Evolutionary conservation across 306 rosid species (phyloP).

Genomic region (Corylus heterophylla): DNA sequence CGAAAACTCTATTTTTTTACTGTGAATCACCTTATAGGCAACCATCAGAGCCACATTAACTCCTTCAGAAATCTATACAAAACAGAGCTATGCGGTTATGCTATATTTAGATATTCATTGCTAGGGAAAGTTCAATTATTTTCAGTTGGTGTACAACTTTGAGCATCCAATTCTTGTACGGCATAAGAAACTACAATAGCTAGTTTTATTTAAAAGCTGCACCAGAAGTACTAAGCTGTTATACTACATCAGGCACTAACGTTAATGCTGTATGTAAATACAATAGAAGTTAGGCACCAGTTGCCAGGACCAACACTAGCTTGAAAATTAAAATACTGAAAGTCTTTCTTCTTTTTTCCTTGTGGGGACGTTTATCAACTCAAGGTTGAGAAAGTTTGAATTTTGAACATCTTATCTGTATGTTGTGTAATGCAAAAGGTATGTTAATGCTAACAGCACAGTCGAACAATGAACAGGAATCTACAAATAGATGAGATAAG

Average conservation of each 20-base stretch:
- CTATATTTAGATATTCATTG: background rate
- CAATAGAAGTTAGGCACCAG: background rate
- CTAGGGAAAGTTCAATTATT: background rate
- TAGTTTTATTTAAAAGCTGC: background rate
- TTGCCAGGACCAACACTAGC: background rate
- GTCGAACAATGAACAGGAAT: background rate
- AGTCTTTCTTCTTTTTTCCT: background rate
- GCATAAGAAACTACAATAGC: background rate
- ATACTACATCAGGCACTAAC: background rate
- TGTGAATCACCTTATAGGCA: background rate
- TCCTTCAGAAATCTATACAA: background rate
- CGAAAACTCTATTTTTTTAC: background rate
- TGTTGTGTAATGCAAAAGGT: background rate
- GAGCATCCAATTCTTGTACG: background rate
- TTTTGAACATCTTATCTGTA: background rate
- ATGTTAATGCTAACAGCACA: background rate
- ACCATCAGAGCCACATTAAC: background rate
- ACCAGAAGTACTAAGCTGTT: background rate
- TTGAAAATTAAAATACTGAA: background rate
- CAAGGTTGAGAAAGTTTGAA: background rate
- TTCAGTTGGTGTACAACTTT: background rate
- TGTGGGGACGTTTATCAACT: background rate
- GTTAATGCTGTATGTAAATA: background rate
- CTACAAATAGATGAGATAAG: background rate
- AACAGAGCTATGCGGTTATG: background rate